These are phyloP conservation scores for Bullera alba DNA, from an alignment of 768 basidiomycete species.

Conservation along the genomic window DNA sequence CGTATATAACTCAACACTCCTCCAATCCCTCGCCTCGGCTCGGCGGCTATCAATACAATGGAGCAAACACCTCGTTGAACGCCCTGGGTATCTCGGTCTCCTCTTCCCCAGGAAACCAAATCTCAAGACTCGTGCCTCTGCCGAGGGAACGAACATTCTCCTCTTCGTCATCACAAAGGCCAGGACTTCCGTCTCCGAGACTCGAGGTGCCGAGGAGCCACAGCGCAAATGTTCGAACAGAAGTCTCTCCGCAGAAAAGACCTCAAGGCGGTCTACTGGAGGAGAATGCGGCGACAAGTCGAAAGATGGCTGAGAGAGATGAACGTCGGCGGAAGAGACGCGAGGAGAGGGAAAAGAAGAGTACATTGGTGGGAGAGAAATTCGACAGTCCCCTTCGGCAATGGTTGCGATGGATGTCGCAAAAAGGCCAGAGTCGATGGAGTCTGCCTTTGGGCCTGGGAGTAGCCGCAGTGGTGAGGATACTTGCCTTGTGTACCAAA, in stretches of 20 bases:
- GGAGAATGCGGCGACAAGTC: too few relatives aligned
- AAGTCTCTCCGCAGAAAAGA: background rate
- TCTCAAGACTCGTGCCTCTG: background rate
- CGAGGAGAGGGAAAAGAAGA: constrained; percentile 4
- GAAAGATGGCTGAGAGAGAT: background rate
- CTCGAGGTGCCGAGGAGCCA: background rate
- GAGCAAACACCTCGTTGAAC: too few relatives aligned
- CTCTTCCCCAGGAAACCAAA: too few relatives aligned
- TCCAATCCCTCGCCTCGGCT: constrained; percentile 5
- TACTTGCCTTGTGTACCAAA: too few relatives aligned
- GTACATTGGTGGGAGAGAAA: constrained; percentile 5
- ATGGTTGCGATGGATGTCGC: constrained; percentile 12
- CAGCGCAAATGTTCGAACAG: background rate
- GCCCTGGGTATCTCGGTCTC: too few relatives aligned
- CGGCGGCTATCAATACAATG: too few relatives aligned
- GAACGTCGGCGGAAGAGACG: constrained; percentile 4
- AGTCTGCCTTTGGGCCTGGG: constrained; percentile 5
- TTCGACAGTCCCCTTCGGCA: constrained; percentile 6
- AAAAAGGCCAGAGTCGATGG: constrained; percentile 1
- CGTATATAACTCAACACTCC: constrained; percentile 6
- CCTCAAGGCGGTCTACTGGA: too few relatives aligned
- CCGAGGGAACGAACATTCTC: constrained; percentile 1
- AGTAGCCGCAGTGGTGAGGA: constrained; percentile 7
- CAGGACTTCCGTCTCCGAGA: background rate
- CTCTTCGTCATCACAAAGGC: background rate